These are phyloP conservation scores for Daldinia sp. DNA, from an alignment of 2,329 filamentous ascomycete genomes.

Conservation along the genomic window DNA sequence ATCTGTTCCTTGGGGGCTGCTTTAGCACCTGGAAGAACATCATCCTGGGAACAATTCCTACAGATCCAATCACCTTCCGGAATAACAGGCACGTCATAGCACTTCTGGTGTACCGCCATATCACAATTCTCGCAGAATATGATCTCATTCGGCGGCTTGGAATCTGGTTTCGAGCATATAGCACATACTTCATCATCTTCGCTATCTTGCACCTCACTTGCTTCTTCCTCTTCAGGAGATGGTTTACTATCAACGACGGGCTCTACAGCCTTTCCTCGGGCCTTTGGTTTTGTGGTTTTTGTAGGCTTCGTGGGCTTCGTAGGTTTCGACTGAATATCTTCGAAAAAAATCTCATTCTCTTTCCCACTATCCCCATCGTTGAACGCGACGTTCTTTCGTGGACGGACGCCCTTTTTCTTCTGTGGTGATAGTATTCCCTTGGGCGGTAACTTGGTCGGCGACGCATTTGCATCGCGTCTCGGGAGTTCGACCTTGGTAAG, in stretches of 20 bases:
- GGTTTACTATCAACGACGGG: constrained; percentile 28
- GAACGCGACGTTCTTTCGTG: constrained; percentile 66
- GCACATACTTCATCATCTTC: constrained; percentile 64
- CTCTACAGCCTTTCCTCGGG: constrained; percentile 32
- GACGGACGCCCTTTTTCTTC: constrained; percentile 52
- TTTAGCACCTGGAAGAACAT: constrained; percentile 43
- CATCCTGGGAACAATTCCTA: constrained; percentile 62
- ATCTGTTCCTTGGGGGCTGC: constrained; percentile 28
- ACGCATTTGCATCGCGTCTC: constrained; percentile 16
- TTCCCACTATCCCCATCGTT: constrained; percentile 44
- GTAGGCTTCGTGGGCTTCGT: no score
- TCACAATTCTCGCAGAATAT: constrained; percentile 72
- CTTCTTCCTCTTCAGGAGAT: constrained; percentile 31
- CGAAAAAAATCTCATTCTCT: constrained; percentile 59
- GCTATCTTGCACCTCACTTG: constrained; percentile 46
- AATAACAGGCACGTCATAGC: constrained; percentile 64
- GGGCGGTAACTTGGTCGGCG: constrained; percentile 28
- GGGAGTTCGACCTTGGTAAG: constrained; percentile 26
- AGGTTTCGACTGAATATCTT: constrained; percentile 57
- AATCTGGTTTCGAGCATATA: constrained; percentile 66
- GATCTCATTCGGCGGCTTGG: constrained; percentile 66
- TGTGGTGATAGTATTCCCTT: constrained; percentile 66
- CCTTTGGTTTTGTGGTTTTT: constrained; percentile 44
- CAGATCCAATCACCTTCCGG: constrained; percentile 72
- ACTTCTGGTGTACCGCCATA: constrained; percentile 68